Percentiles rank a stretch among this genome's conserved stretches.
Evolutionary conservation across 352 stramenopile genomes (phyloP).

Genomic region (Globisporangium barbulae): DNA sequence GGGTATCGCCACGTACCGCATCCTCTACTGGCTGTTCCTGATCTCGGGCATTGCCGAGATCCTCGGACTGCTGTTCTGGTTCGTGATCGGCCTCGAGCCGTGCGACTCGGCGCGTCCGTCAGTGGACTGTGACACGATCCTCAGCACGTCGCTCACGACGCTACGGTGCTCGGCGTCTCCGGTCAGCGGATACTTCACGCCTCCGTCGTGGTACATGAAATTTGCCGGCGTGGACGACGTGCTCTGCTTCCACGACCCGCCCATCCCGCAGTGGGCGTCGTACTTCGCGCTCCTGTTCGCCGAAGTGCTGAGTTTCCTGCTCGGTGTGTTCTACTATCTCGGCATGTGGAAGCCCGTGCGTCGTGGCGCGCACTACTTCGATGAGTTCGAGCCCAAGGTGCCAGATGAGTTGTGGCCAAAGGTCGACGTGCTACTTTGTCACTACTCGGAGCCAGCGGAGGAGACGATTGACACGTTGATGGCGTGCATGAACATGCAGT

Average conservation of each 20-base stretch:
- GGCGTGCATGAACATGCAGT: conserved; percentile 87
- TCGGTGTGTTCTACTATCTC: conserved; percentile 82
- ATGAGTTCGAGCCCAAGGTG: conserved; percentile 81
- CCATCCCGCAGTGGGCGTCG: conserved; percentile 74
- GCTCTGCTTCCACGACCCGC: conserved; percentile 70
- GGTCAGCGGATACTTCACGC: conserved; percentile 66
- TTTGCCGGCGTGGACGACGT: conserved; percentile 75
- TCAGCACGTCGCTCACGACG: conserved; percentile 46
- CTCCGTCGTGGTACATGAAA: conserved; percentile 73
- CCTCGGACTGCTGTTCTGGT: conserved; percentile 73
- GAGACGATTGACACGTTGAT: conserved; percentile 85
- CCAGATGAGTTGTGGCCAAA: conserved; percentile 83
- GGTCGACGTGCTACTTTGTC: conserved; percentile 78
- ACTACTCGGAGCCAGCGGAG: conserved; percentile 82
- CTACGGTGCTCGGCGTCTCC: conserved; percentile 42
- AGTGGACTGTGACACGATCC: conserved; percentile 62
- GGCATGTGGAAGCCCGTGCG: conserved; percentile 88
- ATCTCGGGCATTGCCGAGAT: conserved; percentile 67
- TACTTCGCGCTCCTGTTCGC: conserved; percentile 73
- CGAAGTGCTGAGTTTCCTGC: conserved; percentile 64
- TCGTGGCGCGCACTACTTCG: conserved; percentile 84
- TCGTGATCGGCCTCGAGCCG: conserved; percentile 72
- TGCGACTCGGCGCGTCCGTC: conserved; percentile 54
- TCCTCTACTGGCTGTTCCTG: conserved; percentile 79
- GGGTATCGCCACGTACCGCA: conserved; percentile 71